A percentile compares a stretch with the other conserved stretches of the same genome.
phyloP scores from a whole-genome alignment of 768 basidiomycete genomes.

The Lactarius hengduanensis region DNA sequence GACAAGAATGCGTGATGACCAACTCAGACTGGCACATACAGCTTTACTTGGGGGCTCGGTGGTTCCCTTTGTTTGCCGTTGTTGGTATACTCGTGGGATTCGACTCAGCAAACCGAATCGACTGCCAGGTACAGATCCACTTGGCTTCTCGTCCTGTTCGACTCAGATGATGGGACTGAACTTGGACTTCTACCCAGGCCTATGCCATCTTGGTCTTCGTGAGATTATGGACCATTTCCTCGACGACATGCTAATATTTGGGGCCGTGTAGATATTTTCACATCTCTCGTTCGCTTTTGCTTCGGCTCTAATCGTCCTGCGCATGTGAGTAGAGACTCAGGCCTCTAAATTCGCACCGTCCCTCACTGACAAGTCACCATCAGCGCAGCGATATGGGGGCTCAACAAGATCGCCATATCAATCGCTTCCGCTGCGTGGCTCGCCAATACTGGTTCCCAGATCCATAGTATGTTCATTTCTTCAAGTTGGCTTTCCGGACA shows the following conservation, averaged over 20 bases:
- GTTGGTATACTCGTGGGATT: neutral
- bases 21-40: neutral
- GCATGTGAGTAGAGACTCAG: constrained; percentile 15
- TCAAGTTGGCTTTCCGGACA: neutral
- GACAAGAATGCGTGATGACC: neutral
- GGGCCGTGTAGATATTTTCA: constrained; percentile 2
- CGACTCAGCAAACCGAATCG: neutral
- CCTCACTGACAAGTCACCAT: neutral
- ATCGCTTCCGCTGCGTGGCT: neutral
- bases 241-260: neutral
- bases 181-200: neutral
- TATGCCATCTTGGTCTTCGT: neutral
- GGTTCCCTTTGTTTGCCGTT: neutral
- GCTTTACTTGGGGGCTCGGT: neutral
- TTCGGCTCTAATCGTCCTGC: constrained; percentile 19
- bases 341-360: too few relatives aligned
- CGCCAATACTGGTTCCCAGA: neutral
- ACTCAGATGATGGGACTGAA: neutral
- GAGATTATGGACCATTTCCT: neutral
- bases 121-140: neutral
- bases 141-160: neutral
- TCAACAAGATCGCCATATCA: neutral
- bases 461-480: neutral
- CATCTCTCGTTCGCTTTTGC: constrained; percentile 9
- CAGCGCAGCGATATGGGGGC: constrained; percentile 14